Evolutionary conservation across 495 filamentous ascomycete genomes (phyloP).

Genomic region (Daldinia loculata): DNA sequence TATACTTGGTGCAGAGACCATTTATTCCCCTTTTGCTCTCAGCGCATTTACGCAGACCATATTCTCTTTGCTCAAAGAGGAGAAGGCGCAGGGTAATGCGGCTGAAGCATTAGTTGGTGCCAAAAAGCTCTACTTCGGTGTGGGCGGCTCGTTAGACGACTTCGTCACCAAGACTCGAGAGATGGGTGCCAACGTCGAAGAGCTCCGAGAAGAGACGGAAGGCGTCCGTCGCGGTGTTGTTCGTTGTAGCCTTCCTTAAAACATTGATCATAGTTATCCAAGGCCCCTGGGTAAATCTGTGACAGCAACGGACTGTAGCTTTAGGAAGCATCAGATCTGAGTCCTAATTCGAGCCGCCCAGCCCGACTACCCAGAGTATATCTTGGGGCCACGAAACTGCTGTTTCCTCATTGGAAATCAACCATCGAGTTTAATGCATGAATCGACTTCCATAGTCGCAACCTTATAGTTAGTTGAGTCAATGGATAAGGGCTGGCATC

Average conservation of each 20-base stretch:
- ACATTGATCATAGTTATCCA: not conserved
- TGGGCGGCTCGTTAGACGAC: conserved; percentile 91
- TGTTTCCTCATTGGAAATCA: not conserved
- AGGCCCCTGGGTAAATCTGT: not conserved
- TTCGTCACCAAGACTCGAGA: conserved; percentile 72
- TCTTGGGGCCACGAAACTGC: not conserved
- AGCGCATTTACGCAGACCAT: conserved; percentile 77
- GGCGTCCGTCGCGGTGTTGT: conserved; percentile 66
- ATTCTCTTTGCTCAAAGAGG: conserved; percentile 66
- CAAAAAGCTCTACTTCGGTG: conserved; percentile 95
- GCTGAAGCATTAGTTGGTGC: conserved; percentile 82
- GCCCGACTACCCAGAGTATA: not conserved
- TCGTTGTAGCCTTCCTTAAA: conserved; percentile 47
- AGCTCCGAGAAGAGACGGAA: conserved; percentile 69
- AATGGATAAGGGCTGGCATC: not conserved
- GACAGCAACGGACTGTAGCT: not conserved
- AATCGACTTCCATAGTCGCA: not conserved
- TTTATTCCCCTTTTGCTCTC: conserved; percentile 85
- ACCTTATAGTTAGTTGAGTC: not conserved
- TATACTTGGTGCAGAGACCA: conserved; percentile 90
- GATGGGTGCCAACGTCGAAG: conserved; percentile 63
- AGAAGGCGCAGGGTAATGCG: conserved; percentile 50
- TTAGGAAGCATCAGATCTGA: not conserved
- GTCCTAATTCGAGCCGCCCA: not conserved
- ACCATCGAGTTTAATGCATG: not conserved